A percentile compares a stretch with the other conserved stretches of the same genome.
Evolutionary conservation across 2,329 filamentous ascomycete species (phyloP).

Genomic region (Fusarium oligoseptatum): DNA sequence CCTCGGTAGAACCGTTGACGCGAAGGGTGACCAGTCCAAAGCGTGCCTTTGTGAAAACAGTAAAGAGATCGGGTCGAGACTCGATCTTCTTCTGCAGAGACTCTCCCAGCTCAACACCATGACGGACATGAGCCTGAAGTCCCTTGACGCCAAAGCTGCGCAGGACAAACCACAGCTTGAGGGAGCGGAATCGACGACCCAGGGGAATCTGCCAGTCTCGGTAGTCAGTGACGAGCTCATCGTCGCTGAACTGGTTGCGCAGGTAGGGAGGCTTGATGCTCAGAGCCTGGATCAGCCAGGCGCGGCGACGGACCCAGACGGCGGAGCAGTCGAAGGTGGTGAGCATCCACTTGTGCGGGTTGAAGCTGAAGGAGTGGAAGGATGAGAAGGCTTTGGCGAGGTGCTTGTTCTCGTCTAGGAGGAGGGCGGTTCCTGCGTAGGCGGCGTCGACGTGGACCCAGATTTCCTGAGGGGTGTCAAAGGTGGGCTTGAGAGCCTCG

Average conservation of each 20-base stretch:
- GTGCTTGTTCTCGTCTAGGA: conserved; percentile 84
- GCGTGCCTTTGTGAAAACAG: conserved; percentile 77
- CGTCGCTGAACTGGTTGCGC: conserved; percentile 82
- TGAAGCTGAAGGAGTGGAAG: conserved; percentile 93
- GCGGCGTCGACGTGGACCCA: conserved; percentile 97
- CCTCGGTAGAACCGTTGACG: conserved; percentile 60
- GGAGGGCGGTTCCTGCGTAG: conserved; percentile 87
- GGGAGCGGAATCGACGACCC: conserved; percentile 85
- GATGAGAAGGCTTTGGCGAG: conserved; percentile 71
- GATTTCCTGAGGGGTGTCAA: conserved; percentile 63
- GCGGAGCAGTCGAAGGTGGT: conserved; percentile 91
- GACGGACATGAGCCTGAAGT: conserved; percentile 78
- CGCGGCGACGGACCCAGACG: conserved; percentile 81
- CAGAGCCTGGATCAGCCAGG: conserved; percentile 83
- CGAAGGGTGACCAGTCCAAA: conserved; percentile 87
- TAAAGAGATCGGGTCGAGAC: conserved; percentile 76
- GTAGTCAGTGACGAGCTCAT: conserved; percentile 91
- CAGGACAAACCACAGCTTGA: conserved; percentile 97
- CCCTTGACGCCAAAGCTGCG: conserved; percentile 84
- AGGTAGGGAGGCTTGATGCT: conserved; percentile 86
- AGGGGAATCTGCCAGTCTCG: conserved; percentile 98
- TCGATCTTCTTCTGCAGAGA: conserved; percentile 73
- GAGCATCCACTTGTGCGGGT: conserved; percentile 98
- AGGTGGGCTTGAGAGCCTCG: conserved; percentile 54
- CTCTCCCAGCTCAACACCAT: conserved; percentile 77